Percentiles rank a stretch among this genome's conserved stretches.
phyloP scores from a whole-genome alignment of 129 eudicot genomes.

The Escallonia herrerae region DNA sequence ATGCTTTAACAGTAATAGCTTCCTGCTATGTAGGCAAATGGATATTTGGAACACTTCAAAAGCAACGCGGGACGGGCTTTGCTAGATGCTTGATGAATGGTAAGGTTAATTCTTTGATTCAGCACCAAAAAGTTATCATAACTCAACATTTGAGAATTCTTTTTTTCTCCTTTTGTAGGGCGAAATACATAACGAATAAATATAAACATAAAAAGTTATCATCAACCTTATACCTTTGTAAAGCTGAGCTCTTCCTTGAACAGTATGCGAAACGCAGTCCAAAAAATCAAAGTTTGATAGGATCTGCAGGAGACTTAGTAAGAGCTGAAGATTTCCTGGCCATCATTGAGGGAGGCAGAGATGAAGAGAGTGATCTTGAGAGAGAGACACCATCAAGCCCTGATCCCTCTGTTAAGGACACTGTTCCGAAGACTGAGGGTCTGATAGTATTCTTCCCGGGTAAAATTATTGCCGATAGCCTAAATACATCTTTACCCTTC shows the following conservation, averaged over 20 bases:
- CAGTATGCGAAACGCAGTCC: constrained; percentile 79
- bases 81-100: constrained; percentile 96
- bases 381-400: constrained; percentile 53
- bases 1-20: neutral
- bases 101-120: constrained; percentile 20
- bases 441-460: constrained; percentile 97
- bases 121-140: no score
- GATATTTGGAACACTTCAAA: constrained; percentile 83
- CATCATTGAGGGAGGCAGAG: constrained; percentile 59
- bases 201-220: constrained; percentile 57
- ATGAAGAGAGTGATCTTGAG: constrained; percentile 86
- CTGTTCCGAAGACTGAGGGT: constrained; percentile 65
- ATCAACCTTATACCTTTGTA: constrained; percentile 69
- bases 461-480: constrained; percentile 11
- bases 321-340: constrained; percentile 84
- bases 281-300: constrained; percentile 71
- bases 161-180: constrained; percentile 36
- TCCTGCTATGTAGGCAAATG: constrained; percentile 64
- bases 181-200: constrained; percentile 63
- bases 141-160: no score
- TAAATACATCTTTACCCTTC: neutral
- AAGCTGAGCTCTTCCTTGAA: constrained; percentile 94
- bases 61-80: constrained; percentile 61
- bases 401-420: constrained; percentile 33
- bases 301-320: constrained; percentile 76